Conservation (phyloP, 1,139 yeast genomes). For the Candida frijolesensis region DNA sequence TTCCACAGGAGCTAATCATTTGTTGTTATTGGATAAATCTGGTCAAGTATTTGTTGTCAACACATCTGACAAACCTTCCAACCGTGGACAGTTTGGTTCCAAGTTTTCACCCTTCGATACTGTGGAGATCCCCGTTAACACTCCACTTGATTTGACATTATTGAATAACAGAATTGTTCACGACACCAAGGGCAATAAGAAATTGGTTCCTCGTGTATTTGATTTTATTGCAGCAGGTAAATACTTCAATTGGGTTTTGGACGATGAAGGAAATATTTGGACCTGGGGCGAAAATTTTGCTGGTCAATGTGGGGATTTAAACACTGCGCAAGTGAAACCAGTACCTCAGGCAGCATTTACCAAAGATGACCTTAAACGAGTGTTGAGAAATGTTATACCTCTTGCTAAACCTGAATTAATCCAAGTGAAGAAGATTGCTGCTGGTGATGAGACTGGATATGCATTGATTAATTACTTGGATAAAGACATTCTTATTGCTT, state of each 20-base stretch:
- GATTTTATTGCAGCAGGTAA: constrained; percentile 70
- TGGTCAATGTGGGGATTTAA: constrained; percentile 82
- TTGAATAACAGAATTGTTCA: constrained; percentile 37
- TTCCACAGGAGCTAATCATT: constrained; percentile 66
- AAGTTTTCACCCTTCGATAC: constrained; percentile 60
- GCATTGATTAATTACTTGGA: constrained; percentile 39
- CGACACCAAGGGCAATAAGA: constrained; percentile 26
- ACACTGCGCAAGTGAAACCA: constrained; percentile 61
- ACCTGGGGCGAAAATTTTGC: constrained; percentile 82
- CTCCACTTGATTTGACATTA: constrained; percentile 36
- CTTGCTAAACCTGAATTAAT: constrained; percentile 36
- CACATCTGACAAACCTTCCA: constrained; percentile 45
- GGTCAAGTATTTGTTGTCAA: constrained; percentile 69
- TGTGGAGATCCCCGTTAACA: constrained; percentile 26
- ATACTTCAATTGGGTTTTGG: constrained; percentile 70
- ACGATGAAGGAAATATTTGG: constrained; percentile 64
- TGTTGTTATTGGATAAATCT: constrained; percentile 59
- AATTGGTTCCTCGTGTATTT: constrained; percentile 46
- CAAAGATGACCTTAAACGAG: constrained; percentile 22
- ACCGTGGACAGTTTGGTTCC: constrained; percentile 87
- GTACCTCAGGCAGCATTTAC: constrained; percentile 61
- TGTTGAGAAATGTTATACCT: constrained; percentile 26
- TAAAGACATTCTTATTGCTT: constrained; percentile 49
- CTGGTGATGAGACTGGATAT: constrained; percentile 72
- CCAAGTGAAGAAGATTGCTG: constrained; percentile 54